These are phyloP conservation scores for Volutella citrinella DNA, from an alignment of 2,329 filamentous ascomycete species.

Conservation along the genomic window DNA sequence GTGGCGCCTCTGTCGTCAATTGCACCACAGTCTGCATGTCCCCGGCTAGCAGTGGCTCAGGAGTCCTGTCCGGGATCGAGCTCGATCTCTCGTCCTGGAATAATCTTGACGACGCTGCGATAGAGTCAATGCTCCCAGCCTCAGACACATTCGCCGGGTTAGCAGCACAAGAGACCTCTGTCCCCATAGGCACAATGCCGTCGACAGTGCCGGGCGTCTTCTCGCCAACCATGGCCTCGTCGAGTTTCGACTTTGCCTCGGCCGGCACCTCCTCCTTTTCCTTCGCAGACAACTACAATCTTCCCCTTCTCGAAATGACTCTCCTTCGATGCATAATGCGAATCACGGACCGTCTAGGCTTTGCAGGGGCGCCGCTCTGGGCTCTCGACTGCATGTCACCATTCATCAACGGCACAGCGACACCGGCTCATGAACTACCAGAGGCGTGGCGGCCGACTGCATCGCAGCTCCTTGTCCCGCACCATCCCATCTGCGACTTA, in stretches of 20 bases:
- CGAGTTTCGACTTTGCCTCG: conserved; percentile 26
- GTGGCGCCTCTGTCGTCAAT: too few species aligned
- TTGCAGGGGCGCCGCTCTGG: conserved; percentile 42
- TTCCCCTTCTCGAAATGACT: conserved; percentile 47
- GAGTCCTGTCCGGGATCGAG: conserved; percentile 19
- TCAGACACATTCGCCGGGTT: conserved; percentile 8
- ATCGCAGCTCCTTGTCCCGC: conserved; percentile 46
- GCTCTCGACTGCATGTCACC: conserved; percentile 44
- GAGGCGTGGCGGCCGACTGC: conserved; percentile 47
- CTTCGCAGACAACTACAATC: conserved; percentile 46
- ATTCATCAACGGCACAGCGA: conserved; percentile 35
- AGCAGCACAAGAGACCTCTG: too few species aligned
- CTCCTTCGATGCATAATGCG: conserved; percentile 45
- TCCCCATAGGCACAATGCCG: too few species aligned
- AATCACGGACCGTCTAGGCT: conserved; percentile 46
- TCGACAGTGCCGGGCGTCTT: conserved; percentile 9
- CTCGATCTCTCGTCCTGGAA: conserved; percentile 22
- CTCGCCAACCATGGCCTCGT: conserved; percentile 17
- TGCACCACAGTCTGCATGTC: too few species aligned
- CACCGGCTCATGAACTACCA: conserved; percentile 39
- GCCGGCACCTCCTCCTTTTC: too few species aligned
- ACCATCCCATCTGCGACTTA: conserved; percentile 57
- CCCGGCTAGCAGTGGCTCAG: too few species aligned
- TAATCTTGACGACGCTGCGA: conserved; percentile 13
- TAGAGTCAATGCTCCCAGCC: conserved; percentile 17